Base-by-base conservation (phyloP, 768 basidiomycete species). In the Russula brevipes region DNA sequence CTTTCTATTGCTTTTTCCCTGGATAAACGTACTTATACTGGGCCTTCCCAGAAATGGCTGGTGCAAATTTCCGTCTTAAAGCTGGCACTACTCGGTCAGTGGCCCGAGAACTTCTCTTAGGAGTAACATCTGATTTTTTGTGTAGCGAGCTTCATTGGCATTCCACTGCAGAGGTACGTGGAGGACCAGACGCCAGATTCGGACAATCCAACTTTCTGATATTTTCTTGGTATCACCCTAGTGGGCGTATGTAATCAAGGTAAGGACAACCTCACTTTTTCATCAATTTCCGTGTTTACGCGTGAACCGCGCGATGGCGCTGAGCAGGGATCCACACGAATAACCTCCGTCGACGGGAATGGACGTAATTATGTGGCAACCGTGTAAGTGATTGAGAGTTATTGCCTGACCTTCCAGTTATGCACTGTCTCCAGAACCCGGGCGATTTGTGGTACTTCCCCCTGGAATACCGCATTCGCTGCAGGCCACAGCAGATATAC, bases 81-180 rank as follows among this genome's bases (percentile, higher is more conserved):
- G 63, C 70, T 14, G 75, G 75, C 10, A 71, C 71, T 12, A 65
- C 73, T 56, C 68, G 75, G 70, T 68, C 30, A 11, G 14, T 38
- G 14, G 6, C 39, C 0, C 17, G 11, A 52, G 30, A 24, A 38
- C 14, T 19, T 45, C 0, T 8, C n/a, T 24, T 57, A 44, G 16
- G 2, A 35, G 14, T 35, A 11, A 44, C 4, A 24, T 53, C 5
- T 24, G 24, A 24, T 24, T 1, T 46, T 42, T 30, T 30, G 5
- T 12, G 36, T 46, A 68, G 70, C 3, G 75, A 76, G 58, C 74
- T 76, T 38, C 75, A 76, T 59, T 76, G 75, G 76, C 75, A 76
- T 63, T 69, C 57, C 10, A 66, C 71, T 7, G 63, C 71, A 19
- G 73, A 72, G 70, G 67, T 68, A 54, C 39, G 62, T 57, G n/a